Evolutionary conservation across 2,329 filamentous ascomycete species (phyloP).

Genomic region (Botrytis medusae): DNA sequence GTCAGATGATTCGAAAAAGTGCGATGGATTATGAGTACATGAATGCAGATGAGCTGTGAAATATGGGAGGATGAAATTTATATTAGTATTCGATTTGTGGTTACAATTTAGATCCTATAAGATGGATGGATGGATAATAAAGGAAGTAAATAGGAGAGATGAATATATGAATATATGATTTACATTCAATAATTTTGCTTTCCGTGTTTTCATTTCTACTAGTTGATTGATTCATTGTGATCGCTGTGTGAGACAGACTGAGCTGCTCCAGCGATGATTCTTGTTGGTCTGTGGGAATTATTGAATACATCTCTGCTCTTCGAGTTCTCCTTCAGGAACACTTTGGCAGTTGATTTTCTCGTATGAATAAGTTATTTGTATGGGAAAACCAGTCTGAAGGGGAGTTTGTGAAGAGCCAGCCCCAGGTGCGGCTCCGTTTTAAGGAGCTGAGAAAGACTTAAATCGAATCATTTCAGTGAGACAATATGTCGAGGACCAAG

Average conservation of each 20-base stretch:
- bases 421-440: not conserved
- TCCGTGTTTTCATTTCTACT: not conserved
- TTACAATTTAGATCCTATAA: not conserved
- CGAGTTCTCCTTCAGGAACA: not conserved
- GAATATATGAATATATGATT: not conserved
- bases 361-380: not conserved
- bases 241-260: not conserved
- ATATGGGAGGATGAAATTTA: constrained; percentile 4
- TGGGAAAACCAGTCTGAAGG: not conserved
- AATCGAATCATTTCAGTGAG: too few relatives aligned
- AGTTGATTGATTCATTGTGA: not conserved
- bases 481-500: too few relatives aligned
- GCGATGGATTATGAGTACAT: not conserved
- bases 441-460: not conserved
- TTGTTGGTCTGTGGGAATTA: not conserved
- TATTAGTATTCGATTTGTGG: not conserved
- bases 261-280: not conserved
- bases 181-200: not conserved
- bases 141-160: not conserved
- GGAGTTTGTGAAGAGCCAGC: not conserved
- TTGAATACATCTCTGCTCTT: rapidly evolving
- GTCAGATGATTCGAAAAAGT: too few relatives aligned
- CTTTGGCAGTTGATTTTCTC: not conserved
- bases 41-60: constrained; percentile 3
- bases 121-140: too few relatives aligned